These are phyloP conservation scores for Andrographis paniculata DNA, from an alignment of 305 asterid genomes.

Conservation along the genomic window DNA sequence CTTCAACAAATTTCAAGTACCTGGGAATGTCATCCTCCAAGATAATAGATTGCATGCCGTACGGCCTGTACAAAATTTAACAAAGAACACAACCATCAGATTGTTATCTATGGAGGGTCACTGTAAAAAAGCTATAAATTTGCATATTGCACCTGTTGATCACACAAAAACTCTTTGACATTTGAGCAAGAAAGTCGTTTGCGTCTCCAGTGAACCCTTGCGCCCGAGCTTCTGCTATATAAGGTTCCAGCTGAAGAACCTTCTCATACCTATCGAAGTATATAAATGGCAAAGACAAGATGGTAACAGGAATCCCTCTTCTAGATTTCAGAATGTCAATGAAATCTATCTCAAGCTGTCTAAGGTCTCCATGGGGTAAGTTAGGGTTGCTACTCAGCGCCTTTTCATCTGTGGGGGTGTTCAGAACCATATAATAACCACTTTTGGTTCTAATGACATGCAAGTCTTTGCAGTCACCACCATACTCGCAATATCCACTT, in stretches of 20 bases:
- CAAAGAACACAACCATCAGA: too few species aligned
- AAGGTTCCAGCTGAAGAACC: slow-evolving; percentile 50
- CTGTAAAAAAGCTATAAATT: not conserved
- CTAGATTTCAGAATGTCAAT: slow-evolving; percentile 38
- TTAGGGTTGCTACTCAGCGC: slow-evolving; percentile 17
- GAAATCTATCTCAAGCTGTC: slow-evolving; percentile 47
- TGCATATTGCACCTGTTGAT: slow-evolving; percentile 38
- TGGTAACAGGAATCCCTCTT: slow-evolving; percentile 51
- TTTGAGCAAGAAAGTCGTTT: slow-evolving; percentile 41
- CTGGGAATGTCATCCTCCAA: slow-evolving; percentile 46
- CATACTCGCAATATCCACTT: slow-evolving; percentile 60
- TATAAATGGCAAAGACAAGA: slow-evolving; percentile 51
- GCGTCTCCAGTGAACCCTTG: slow-evolving; percentile 39
- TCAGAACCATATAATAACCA: slow-evolving; percentile 25
- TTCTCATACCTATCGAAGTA: slow-evolving; percentile 44
- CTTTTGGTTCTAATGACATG: slow-evolving; percentile 26
- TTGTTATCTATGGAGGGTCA: too few species aligned
- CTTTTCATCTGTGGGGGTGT: slow-evolving; percentile 19
- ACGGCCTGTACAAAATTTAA: slow-evolving; percentile 30
- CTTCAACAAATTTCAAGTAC: slow-evolving; percentile 28
- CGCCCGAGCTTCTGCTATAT: slow-evolving; percentile 40
- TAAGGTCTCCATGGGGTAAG: slow-evolving; percentile 33
- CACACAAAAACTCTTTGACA: slow-evolving; percentile 35
- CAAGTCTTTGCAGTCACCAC: slow-evolving; percentile 41
- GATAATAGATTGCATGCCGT: slow-evolving; percentile 51